These are phyloP conservation scores for Escallonia rubra DNA, from an alignment of 129 eudicot genomes.

Conservation along the genomic window DNA sequence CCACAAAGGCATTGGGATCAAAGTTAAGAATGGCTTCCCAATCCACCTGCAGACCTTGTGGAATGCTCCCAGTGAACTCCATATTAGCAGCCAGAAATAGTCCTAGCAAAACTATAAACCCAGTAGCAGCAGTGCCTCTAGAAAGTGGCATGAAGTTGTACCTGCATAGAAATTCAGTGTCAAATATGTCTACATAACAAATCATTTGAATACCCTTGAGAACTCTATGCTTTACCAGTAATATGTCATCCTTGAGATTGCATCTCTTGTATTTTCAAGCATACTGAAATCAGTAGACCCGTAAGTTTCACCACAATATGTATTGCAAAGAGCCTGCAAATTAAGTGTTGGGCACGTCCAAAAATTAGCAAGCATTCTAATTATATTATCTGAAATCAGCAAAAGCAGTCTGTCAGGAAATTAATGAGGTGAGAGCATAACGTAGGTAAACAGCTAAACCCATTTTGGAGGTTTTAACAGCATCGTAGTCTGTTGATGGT, in stretches of 20 bases:
- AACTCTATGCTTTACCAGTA: conserved; percentile 59
- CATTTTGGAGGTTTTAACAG: background rate
- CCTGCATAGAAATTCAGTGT: conserved; percentile 38
- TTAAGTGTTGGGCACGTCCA: background rate
- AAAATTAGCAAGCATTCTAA: background rate
- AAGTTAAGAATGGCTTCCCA: conserved; percentile 89
- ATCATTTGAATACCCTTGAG: background rate
- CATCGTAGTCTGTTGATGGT: background rate
- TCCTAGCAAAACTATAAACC: conserved; percentile 80
- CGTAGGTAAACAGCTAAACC: too few species aligned
- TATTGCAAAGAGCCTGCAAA: conserved; percentile 72
- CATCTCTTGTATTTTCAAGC: conserved; percentile 78
- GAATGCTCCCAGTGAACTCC: conserved; percentile 95
- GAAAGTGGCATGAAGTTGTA: conserved; percentile 96
- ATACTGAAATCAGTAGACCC: conserved; percentile 76
- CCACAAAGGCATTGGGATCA: conserved; percentile 59
- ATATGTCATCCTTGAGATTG: conserved; percentile 89
- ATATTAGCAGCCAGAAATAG: conserved; percentile 87
- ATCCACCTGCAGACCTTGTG: conserved; percentile 83
- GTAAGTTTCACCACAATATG: conserved; percentile 80
- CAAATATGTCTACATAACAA: background rate
- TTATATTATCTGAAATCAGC: background rate
- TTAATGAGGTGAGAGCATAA: too few species aligned
- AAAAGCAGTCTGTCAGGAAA: background rate
- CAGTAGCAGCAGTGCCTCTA: conserved; percentile 77